Evolutionary conservation across 129 eudicot species (phyloP).

Genomic region (Helianthus annuus): HanXRQr2.0-SUNRISE NC_035445.2:51341057-51341556

Average conservation of each 20-base stretch:
- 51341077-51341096: constrained; percentile 39
- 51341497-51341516: background rate
- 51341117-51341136: constrained; percentile 35
- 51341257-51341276: constrained; percentile 95
- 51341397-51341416: constrained; percentile 53
- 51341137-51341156: constrained; percentile 16
- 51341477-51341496: background rate
- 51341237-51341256: constrained; percentile 74
- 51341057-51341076: constrained; percentile 51
- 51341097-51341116: constrained; percentile 45
- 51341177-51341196: background rate
- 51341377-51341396: background rate
- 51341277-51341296: constrained; percentile 72
- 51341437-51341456: constrained; percentile 63
- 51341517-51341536: background rate
- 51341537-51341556: background rate
- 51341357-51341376: background rate
- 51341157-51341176: background rate
- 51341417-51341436: constrained; percentile 74
- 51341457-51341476: constrained; percentile 76
- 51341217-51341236: constrained; percentile 48
- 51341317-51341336: background rate
- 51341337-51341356: background rate
- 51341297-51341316: constrained; percentile 88
- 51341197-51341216: background rate